These are phyloP conservation scores for Chalciporus piperatus DNA, from an alignment of 768 basidiomycete species.

Conservation along the genomic window DNA sequence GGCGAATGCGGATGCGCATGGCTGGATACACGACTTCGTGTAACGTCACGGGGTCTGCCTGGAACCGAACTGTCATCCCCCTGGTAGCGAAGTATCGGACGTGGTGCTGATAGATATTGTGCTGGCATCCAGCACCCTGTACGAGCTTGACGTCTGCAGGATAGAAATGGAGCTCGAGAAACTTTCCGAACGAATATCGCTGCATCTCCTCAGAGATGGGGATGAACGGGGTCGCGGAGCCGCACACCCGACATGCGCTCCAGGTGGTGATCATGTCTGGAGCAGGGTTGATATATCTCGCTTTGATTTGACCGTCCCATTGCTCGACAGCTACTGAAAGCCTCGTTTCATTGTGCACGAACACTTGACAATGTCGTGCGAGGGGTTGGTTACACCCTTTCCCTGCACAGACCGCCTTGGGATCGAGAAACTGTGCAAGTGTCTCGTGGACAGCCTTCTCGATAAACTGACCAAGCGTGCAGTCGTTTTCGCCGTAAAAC, in stretches of 20 bases:
- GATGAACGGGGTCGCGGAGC: conserved; percentile 81
- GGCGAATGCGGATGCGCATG: conserved; percentile 78
- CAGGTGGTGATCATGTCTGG: conserved; percentile 86
- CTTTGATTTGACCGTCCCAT: conserved; percentile 77
- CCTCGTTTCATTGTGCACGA: conserved; percentile 83
- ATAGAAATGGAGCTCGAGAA: conserved; percentile 94
- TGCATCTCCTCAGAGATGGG: conserved; percentile 90
- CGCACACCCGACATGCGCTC: conserved; percentile 81
- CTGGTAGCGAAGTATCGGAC: conserved; percentile 85
- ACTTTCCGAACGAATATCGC: conserved; percentile 92
- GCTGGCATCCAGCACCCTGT: conserved; percentile 87
- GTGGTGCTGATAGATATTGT: conserved; percentile 93
- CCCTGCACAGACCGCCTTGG: conserved; percentile 74
- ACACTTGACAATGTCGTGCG: conserved; percentile 84
- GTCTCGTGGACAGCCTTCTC: conserved; percentile 73
- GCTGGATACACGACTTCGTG: conserved; percentile 91
- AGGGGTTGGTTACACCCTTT: conserved; percentile 83
- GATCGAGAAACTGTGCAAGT: conserved; percentile 64
- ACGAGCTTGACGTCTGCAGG: conserved; percentile 81
- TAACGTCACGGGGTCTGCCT: conserved; percentile 75
- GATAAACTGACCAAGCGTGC: conserved; percentile 90
- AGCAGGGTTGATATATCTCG: conserved; percentile 51
- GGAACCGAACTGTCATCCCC: conserved; percentile 85
- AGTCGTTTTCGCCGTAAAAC: conserved; percentile 92
- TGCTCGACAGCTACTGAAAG: conserved; percentile 85